These are phyloP conservation scores for Dactylonectria estremocensis DNA, from an alignment of 2,329 filamentous ascomycete genomes.

Conservation along the genomic window DNA sequence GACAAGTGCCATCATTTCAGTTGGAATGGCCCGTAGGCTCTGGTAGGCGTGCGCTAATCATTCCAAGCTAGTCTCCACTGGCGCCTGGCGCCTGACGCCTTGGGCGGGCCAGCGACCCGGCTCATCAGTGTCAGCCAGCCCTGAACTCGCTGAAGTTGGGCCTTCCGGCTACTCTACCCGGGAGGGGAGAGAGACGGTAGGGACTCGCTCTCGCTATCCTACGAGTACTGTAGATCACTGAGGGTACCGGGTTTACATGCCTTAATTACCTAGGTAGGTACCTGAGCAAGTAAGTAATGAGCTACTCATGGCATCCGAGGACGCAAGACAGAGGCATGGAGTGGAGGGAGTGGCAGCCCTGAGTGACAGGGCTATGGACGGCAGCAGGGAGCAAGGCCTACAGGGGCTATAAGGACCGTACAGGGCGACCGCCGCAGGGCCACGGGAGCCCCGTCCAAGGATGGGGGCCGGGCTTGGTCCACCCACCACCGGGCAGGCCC, in stretches of 20 bases:
- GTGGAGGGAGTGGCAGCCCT: background rate
- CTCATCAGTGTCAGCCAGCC: background rate
- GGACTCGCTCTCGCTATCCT: too few species aligned
- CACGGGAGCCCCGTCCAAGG: background rate
- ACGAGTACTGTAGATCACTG: too few species aligned
- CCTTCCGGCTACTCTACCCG: background rate
- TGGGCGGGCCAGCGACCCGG: conserved; percentile 9
- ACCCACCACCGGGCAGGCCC: background rate
- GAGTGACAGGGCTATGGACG: background rate
- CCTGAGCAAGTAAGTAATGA: too few species aligned
- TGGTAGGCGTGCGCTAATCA: conserved; percentile 21
- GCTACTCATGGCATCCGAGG: background rate
- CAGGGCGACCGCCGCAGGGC: background rate
- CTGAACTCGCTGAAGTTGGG: background rate
- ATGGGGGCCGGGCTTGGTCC: background rate
- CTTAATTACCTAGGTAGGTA: too few species aligned
- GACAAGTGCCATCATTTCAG: conserved; percentile 19
- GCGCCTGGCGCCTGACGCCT: conserved; percentile 20
- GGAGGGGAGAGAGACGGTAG: background rate
- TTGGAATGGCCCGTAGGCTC: conserved; percentile 12
- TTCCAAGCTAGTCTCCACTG: conserved; percentile 20
- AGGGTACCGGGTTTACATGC: too few species aligned
- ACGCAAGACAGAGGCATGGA: background rate
- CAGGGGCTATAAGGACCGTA: conserved; percentile 4
- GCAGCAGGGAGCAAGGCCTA: background rate